phyloP scores from a whole-genome alignment of 2,329 filamentous ascomycete species.

The Periconia digitata region DNA sequence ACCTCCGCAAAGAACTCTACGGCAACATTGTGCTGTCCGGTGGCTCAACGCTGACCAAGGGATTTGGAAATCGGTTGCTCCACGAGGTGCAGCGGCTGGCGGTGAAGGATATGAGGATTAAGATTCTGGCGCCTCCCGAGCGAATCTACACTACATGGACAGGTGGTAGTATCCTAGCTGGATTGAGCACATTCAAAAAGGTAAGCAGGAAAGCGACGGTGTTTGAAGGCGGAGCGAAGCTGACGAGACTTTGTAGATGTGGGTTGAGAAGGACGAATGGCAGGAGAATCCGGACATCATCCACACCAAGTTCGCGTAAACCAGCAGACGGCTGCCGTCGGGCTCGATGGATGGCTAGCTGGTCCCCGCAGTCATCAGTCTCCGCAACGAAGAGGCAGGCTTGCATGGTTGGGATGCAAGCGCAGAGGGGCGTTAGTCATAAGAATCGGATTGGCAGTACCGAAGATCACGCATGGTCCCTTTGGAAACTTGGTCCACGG shows the following conservation, averaged over 20 bases:
- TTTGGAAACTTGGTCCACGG: slow-evolving; percentile 15
- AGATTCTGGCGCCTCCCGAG: slow-evolving; percentile 97
- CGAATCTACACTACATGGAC: slow-evolving; percentile 99
- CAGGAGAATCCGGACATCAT: slow-evolving; percentile 99
- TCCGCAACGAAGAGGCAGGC: background rate
- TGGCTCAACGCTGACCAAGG: slow-evolving; percentile 93
- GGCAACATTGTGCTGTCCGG: slow-evolving; percentile 97
- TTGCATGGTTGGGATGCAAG: slow-evolving; percentile 19
- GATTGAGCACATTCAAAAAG: slow-evolving; percentile 97
- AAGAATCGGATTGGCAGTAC: slow-evolving; percentile 26
- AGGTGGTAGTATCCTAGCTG: slow-evolving; percentile 93
- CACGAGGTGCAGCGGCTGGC: slow-evolving; percentile 90
- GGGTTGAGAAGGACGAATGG: slow-evolving; percentile 99
- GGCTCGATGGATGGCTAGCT: background rate
- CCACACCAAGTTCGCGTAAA: slow-evolving; percentile 89
- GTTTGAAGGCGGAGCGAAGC: slow-evolving; percentile 9
- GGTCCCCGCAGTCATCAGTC: background rate
- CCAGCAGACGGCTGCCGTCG: slow-evolving; percentile 33
- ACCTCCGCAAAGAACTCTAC: slow-evolving; percentile 90
- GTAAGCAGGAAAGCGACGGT: slow-evolving; percentile 53
- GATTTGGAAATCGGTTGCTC: slow-evolving; percentile 90
- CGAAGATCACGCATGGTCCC: slow-evolving; percentile 26
- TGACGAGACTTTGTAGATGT: slow-evolving; percentile 73
- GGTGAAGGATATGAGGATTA: slow-evolving; percentile 99
- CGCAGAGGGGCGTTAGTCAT: slow-evolving; percentile 42